Percentiles rank a stretch among this genome's conserved stretches.
These are phyloP conservation scores for Zymoseptoria crescenta DNA, from an alignment of 2,329 filamentous ascomycete species.

Conservation along the genomic window DNA sequence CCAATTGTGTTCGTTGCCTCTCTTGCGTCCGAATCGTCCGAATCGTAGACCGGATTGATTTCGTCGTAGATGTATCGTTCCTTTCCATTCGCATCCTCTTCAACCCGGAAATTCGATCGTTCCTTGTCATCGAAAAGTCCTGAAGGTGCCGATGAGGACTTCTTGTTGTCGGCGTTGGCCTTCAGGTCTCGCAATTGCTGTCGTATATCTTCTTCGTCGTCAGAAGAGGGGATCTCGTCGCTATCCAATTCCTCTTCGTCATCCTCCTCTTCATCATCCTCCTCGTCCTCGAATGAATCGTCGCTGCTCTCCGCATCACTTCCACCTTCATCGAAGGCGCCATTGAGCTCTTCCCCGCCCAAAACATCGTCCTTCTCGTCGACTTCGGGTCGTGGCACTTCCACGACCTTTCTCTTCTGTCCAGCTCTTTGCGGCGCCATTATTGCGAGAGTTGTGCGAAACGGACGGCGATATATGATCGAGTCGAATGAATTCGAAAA, in stretches of 20 bases:
- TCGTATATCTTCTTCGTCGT: conserved; percentile 35
- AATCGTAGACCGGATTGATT: conserved; percentile 90
- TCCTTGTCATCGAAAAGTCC: conserved; percentile 18
- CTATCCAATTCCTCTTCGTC: conserved; percentile 34
- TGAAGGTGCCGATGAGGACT: conserved; percentile 2
- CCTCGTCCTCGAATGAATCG: conserved; percentile 15
- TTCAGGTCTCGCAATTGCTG: conserved; percentile 38
- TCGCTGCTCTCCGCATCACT: conserved; percentile 21
- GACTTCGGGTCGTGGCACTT: conserved; percentile 24
- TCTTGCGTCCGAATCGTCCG: conserved; percentile 81
- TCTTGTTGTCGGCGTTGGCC: conserved; percentile 23
- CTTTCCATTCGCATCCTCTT: conserved; percentile 82
- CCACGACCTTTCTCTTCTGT: conserved; percentile 39
- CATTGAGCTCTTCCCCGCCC: conserved; percentile 25
- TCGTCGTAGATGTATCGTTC: conserved; percentile 87
- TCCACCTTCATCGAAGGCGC: conserved; percentile 27
- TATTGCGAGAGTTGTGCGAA: background rate
- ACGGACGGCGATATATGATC: background rate
- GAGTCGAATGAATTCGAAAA: background rate
- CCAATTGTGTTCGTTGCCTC: conserved; percentile 85
- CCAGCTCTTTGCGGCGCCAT: conserved; percentile 27
- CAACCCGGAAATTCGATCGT: conserved; percentile 50
- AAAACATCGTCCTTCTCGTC: conserved; percentile 31
- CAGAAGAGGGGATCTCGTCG: conserved; percentile 34
- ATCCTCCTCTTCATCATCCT: conserved; percentile 21